These are phyloP conservation scores for Colletotrichum costaricense DNA, from an alignment of 2,329 filamentous ascomycete genomes.

Conservation along the genomic window DNA sequence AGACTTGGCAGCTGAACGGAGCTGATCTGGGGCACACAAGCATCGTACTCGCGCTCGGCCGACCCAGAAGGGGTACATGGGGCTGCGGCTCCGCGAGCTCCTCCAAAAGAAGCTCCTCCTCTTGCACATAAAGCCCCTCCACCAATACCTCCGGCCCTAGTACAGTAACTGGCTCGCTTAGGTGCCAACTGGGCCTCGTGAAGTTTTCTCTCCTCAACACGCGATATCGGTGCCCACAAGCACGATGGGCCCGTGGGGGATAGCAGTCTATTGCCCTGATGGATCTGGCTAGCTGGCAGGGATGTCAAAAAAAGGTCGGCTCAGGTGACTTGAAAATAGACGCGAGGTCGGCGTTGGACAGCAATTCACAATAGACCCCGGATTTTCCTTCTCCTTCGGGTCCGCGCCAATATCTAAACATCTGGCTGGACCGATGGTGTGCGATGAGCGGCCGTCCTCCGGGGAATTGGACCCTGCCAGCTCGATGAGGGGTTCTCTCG, in stretches of 20 bases:
- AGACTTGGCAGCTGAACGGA: slow-evolving; percentile 25
- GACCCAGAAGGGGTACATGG: background rate
- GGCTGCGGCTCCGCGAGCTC: slow-evolving; percentile 25
- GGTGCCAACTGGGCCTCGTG: background rate
- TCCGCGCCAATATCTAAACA: background rate
- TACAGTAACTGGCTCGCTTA: slow-evolving; percentile 11
- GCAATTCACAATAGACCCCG: slow-evolving; percentile 23
- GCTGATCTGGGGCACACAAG: slow-evolving; percentile 16
- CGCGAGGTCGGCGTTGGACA: slow-evolving; percentile 18
- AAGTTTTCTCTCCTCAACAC: slow-evolving; percentile 13
- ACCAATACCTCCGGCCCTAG: background rate
- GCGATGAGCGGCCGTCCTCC: slow-evolving; percentile 18
- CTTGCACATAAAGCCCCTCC: background rate
- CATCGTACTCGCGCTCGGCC: background rate
- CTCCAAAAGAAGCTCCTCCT: background rate
- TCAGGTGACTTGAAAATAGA: slow-evolving; percentile 34
- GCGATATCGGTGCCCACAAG: slow-evolving; percentile 30
- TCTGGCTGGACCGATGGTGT: slow-evolving; percentile 27
- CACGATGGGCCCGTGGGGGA: slow-evolving; percentile 31
- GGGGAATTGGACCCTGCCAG: slow-evolving; percentile 9
- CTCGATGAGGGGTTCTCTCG: background rate
- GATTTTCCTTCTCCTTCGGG: slow-evolving; percentile 22
- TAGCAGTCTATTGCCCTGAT: background rate
- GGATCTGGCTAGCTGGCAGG: slow-evolving; percentile 4
- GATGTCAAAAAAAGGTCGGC: slow-evolving; percentile 23